Conservation (phyloP, 768 basidiomycete species). For the Leccinum fibrillosum region DNA sequence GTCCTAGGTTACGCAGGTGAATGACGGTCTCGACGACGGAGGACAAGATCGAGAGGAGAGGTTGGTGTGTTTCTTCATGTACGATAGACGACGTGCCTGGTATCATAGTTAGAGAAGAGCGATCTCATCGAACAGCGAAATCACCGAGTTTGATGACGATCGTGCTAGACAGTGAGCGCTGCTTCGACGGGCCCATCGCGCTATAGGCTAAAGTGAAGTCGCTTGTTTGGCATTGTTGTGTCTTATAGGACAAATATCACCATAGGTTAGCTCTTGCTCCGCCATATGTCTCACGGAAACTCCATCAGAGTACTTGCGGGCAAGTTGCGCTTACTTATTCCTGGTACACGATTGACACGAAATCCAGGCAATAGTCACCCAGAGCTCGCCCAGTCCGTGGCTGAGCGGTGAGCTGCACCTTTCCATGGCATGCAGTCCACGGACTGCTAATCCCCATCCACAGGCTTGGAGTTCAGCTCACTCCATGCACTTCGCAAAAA, state of each 20-base stretch:
- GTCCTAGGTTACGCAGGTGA: conserved; percentile 70
- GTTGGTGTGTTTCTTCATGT: conserved; percentile 89
- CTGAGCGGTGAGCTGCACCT: conserved; percentile 88
- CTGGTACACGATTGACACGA: conserved; percentile 8
- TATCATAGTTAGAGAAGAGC: conserved; percentile 9
- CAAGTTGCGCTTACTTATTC: conserved; percentile 31
- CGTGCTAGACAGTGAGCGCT: conserved; percentile 44
- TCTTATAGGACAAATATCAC: conserved; percentile 7
- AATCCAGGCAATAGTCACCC: conserved; percentile 93
- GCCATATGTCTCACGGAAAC: conserved; percentile 73
- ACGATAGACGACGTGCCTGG: conserved; percentile 93
- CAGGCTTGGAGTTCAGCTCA: conserved; percentile 88
- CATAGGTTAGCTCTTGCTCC: not conserved
- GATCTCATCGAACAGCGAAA: conserved; percentile 13
- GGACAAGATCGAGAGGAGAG: conserved; percentile 86
- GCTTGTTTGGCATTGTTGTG: conserved; percentile 17
- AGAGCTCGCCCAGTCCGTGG: conserved; percentile 92
- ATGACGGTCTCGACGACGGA: conserved; percentile 90
- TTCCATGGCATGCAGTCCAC: conserved; percentile 38
- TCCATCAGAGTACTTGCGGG: conserved; percentile 75
- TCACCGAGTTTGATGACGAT: conserved; percentile 86
- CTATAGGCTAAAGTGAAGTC: not conserved
- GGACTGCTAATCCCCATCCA: conserved; percentile 46
- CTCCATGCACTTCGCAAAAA: conserved; percentile 80
- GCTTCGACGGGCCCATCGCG: conserved; percentile 18